These are phyloP conservation scores for Rhodotorula babjevae DNA, from an alignment of 768 basidiomycete genomes.

Conservation along the genomic window DNA sequence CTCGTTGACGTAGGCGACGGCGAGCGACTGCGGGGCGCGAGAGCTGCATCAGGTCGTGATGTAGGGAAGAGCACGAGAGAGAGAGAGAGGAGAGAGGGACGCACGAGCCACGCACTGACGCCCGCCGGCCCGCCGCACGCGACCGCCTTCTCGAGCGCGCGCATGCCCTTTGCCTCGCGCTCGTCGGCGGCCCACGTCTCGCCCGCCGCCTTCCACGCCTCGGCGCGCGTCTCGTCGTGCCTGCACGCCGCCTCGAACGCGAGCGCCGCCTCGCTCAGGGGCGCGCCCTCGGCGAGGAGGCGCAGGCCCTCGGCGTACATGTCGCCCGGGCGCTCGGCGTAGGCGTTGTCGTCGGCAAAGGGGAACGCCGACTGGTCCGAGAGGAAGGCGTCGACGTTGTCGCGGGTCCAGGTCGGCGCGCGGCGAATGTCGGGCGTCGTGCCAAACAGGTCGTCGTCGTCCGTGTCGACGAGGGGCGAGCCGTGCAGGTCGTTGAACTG, in stretches of 20 bases:
- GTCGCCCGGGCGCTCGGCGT: conserved; percentile 36
- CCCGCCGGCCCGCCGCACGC: conserved; percentile 56
- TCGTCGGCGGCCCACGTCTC: conserved; percentile 63
- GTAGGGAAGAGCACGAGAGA: background rate
- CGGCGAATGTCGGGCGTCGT: conserved; percentile 4
- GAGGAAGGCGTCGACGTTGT: conserved; percentile 41
- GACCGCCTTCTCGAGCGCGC: conserved; percentile 49
- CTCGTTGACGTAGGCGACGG: conserved; percentile 95
- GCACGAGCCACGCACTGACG: conserved; percentile 71
- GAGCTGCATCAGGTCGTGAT: background rate
- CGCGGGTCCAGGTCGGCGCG: conserved; percentile 23
- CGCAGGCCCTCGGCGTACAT: conserved; percentile 62
- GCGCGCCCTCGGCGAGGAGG: conserved; percentile 71
- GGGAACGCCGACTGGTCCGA: conserved; percentile 40
- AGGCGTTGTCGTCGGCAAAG: conserved; percentile 45
- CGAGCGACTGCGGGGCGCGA: conserved; percentile 64
- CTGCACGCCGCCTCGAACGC: conserved; percentile 88
- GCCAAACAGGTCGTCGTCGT: conserved; percentile 16
- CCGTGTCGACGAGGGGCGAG: conserved; percentile 22
- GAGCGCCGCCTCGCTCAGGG: conserved; percentile 77
- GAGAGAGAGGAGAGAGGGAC: conserved; percentile 50
- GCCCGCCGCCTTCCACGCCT: conserved; percentile 87
- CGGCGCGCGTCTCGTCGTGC: conserved; percentile 68
- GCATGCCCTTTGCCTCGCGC: conserved; percentile 50
- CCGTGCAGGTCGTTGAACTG: conserved; percentile 43